Evolutionary conservation across 768 basidiomycete genomes (phyloP), one percentile per base, ranked within the genome.

Genomic region (Pleurotus tuoliensis): DNA sequence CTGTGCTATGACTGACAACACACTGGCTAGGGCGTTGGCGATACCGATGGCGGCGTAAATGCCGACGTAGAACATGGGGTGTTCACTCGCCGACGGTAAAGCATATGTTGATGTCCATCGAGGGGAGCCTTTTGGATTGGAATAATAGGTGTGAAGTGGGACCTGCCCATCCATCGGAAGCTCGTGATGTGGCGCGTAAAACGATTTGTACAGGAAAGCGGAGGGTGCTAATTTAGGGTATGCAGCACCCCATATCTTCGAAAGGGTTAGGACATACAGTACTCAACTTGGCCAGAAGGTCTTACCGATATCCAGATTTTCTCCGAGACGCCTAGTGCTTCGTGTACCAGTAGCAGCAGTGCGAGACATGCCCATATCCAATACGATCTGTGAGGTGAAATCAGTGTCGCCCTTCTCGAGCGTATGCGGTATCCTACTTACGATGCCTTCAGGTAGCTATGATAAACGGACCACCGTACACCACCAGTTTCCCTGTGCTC

Each of bases 401-500:
- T 56, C 30, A 44, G 22, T 18, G 18, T 9, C 30, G 8, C 11
- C 7, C 30, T 34, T 9, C 30, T 25, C 24, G 24, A 25, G 30
- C 30, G 9, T 30, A 34, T 11, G 30, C 8, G 7, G 7, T 9
- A 34, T 34, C 25, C 6, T 4, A 79, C 84, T 47, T 58, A 88
- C 86, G 88, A 87, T 15, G 84, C 87, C 66, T 82, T 77, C 57
- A 93, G 65, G 63, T 94, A 91, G 5, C 81, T 74, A 11, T 83
- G 80, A 57, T 87, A 87, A 30, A 86, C 77, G 1, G 72, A 69
- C 88, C 90, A 92, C 64, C 90, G 91, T 27, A 95, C 92, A 38
- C 86, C 84, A 0, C 93, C 94, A 1, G 79, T 78, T 59, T 90
- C 89, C 44, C 92, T 69, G 57, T 91, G 86, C 65, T 94, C 92